Evolutionary conservation across 805 yeast species (phyloP).

Genomic region (Helenozyma rhizophorensis): DNA sequence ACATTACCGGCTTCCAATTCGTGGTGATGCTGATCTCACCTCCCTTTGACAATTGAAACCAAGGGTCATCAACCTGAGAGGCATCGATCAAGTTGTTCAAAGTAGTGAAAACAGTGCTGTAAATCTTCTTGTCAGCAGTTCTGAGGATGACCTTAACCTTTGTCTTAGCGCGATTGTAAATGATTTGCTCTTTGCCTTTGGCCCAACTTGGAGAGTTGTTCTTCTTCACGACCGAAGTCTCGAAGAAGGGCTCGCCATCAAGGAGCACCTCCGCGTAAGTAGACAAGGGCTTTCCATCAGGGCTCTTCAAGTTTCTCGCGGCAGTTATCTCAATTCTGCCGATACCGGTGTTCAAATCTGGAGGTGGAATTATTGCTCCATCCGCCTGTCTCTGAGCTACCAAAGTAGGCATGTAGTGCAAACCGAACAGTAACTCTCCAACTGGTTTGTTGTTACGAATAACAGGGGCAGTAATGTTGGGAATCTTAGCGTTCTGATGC

Average conservation of each 20-base stretch:
- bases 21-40: constrained; percentile 73
- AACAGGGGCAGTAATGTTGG: constrained; percentile 50
- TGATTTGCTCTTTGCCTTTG: constrained; percentile 58
- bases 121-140: constrained; percentile 48
- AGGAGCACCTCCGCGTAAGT: constrained; percentile 70
- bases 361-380: constrained; percentile 81
- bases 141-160: constrained; percentile 65
- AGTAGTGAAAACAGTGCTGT: constrained; percentile 57
- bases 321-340: constrained; percentile 61
- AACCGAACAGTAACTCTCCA: constrained; percentile 68
- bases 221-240: constrained; percentile 56
- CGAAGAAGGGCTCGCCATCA: constrained; percentile 54
- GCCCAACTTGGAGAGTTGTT: constrained; percentile 67
- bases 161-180: constrained; percentile 67
- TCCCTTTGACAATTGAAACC: constrained; percentile 70
- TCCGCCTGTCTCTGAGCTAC: constrained; percentile 61
- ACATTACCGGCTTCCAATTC: constrained; percentile 81
- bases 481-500: constrained; percentile 47
- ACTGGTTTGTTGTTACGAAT: constrained; percentile 79
- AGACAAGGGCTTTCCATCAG: constrained; percentile 46
- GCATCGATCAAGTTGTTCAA: constrained; percentile 70
- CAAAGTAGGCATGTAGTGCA: constrained; percentile 73
- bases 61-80: constrained; percentile 67
- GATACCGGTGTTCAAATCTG: constrained; percentile 93
- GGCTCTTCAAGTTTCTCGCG: constrained; percentile 49